These are phyloP conservation scores for Vachellia pachyceras DNA, from an alignment of 306 rosid genomes.

Conservation along the genomic window DNA sequence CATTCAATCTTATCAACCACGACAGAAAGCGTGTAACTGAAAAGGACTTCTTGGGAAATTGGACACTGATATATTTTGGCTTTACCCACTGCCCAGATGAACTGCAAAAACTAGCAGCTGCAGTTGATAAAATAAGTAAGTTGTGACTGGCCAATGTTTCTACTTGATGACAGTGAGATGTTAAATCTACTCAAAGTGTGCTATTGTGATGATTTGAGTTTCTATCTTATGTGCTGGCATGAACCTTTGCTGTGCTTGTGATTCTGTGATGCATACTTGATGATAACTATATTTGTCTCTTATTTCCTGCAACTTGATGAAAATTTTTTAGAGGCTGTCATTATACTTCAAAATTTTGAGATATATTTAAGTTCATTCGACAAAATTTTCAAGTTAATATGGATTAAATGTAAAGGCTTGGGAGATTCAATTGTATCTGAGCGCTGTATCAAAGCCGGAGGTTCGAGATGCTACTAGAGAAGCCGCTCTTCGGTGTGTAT, in stretches of 20 bases:
- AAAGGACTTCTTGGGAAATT: conserved; percentile 79
- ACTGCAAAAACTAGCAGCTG: conserved; percentile 79
- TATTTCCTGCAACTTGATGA: conserved; percentile 48
- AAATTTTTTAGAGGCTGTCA: conserved; percentile 19
- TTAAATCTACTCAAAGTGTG: conserved; percentile 9
- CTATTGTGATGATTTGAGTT: neutral
- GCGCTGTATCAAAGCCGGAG: no score
- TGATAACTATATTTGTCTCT: conserved; percentile 31
- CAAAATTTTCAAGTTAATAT: neutral
- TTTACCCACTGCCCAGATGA: conserved; percentile 98
- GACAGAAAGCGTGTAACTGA: conserved; percentile 84
- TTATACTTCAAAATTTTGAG: neutral
- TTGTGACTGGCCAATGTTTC: conserved; percentile 14
- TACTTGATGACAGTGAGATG: conserved; percentile 13
- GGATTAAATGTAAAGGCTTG: neutral
- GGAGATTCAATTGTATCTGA: no score
- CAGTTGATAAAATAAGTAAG: conserved; percentile 95
- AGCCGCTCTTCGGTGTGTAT: no score
- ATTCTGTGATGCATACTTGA: conserved; percentile 16
- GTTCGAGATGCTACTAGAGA: no score
- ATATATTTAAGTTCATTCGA: neutral
- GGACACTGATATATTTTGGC: conserved; percentile 89
- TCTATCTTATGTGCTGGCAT: neutral
- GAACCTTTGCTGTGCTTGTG: neutral
- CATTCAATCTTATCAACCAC: conserved; percentile 83